Conservation (phyloP, 495 filamentous ascomycete species). For the Extremus antarcticus region DNA sequence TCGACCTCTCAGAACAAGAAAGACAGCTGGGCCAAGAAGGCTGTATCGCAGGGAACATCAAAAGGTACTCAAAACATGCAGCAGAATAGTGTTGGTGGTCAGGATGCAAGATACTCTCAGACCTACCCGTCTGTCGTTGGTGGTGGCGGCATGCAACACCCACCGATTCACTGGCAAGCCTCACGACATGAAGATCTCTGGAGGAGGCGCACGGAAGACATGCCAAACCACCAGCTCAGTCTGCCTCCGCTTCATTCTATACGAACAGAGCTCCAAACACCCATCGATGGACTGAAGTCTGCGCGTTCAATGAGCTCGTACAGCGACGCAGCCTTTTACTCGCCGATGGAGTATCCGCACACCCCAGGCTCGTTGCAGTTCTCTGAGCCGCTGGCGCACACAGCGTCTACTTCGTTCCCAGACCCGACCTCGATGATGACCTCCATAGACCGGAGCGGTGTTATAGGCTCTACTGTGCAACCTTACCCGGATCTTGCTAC, state of each 20-base stretch:
- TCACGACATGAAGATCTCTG: too few species aligned
- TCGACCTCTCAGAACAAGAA: slow-evolving; percentile 12
- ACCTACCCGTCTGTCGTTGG: background rate
- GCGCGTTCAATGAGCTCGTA: slow-evolving; percentile 35
- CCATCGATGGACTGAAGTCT: slow-evolving; percentile 28
- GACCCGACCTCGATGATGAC: background rate
- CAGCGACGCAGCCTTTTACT: slow-evolving; percentile 35
- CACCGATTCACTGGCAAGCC: too few species aligned
- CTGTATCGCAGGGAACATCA: background rate
- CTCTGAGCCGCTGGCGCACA: background rate
- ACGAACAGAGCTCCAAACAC: background rate
- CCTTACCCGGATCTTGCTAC: background rate
- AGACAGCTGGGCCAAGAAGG: background rate
- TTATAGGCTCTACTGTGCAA: too few species aligned
- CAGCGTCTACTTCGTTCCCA: background rate
- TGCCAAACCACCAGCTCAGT: background rate
- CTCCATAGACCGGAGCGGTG: too few species aligned
- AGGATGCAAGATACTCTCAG: background rate
- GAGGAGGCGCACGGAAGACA: background rate
- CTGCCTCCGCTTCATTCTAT: background rate
- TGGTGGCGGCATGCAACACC: too few species aligned
- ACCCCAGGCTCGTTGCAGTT: slow-evolving; percentile 21
- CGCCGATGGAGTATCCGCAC: slow-evolving; percentile 34
- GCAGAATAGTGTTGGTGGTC: background rate
- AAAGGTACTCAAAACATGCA: background rate